Conservation (phyloP, 1,284 basidiomycete genomes). For the Sporisorium sorghi region DNA sequence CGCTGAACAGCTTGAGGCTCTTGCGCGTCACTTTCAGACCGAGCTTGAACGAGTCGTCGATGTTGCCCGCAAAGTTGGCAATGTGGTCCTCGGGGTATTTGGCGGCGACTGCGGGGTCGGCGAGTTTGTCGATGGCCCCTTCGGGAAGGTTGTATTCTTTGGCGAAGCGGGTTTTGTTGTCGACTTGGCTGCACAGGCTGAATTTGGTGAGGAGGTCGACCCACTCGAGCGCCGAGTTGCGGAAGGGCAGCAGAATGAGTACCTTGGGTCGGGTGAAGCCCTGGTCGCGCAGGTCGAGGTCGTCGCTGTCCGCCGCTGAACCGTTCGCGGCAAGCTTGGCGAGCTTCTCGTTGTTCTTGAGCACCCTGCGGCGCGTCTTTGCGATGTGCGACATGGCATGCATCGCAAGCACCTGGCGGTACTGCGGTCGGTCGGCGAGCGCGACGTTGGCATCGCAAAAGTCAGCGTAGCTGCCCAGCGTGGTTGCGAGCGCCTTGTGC, state of each 20-base stretch:
- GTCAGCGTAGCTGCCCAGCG: slow-evolving; percentile 57
- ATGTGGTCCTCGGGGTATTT: slow-evolving; percentile 89
- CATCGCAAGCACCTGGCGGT: slow-evolving; percentile 50
- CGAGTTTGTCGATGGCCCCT: slow-evolving; percentile 84
- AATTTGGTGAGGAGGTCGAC: slow-evolving; percentile 56
- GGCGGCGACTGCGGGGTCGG: slow-evolving; percentile 71
- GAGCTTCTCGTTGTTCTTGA: slow-evolving; percentile 93
- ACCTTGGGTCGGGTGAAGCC: slow-evolving; percentile 96
- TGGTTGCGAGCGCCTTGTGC: slow-evolving; percentile 48
- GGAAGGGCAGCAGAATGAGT: slow-evolving; percentile 90
- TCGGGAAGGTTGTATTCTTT: slow-evolving; percentile 85
- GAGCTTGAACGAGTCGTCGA: slow-evolving; percentile 93
- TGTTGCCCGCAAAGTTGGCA: slow-evolving; percentile 94
- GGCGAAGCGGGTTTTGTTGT: slow-evolving; percentile 82
- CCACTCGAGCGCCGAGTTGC: slow-evolving; percentile 87
- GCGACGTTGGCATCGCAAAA: slow-evolving; percentile 54
- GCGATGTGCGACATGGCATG: slow-evolving; percentile 64
- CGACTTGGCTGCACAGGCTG: slow-evolving; percentile 59
- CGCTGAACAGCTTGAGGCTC: slow-evolving; percentile 85
- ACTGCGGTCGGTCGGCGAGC: slow-evolving; percentile 35
- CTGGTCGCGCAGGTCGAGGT: slow-evolving; percentile 78
- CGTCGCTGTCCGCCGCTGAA: slow-evolving; percentile 62
- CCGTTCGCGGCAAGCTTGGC: slow-evolving; percentile 70
- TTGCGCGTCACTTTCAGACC: slow-evolving; percentile 93
- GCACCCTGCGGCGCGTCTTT: slow-evolving; percentile 89